Base-by-base conservation (phyloP, 2,329 filamentous ascomycete species). In the Penicillium concentricum region DNA sequence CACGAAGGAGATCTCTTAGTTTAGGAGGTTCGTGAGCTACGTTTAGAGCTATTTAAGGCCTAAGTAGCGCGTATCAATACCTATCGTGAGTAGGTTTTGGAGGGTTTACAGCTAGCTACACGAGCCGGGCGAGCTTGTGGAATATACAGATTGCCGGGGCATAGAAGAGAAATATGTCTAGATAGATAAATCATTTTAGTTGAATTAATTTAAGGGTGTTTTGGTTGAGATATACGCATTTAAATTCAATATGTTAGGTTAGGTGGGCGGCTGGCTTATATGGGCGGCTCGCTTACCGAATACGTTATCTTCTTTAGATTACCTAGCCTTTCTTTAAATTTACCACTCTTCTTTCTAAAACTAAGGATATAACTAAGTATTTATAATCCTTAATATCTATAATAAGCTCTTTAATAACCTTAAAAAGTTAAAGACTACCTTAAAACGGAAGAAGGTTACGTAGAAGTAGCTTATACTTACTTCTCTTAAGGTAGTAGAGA, bases 331-430 rank as follows among this genome's bases (percentile, higher is more conserved):
- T 51, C 37, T 51, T 32, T 34, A 51, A 20, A 41, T 50, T 39
- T 2, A 50, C 20, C 2, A 32, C 12, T 41, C 10, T 18, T 30
- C 44, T 46, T 18, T 34, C 28, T 34, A 35, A 47, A 15, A 24
- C 15, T 15, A 47, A 47, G 30, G 44, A 50, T 50, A 34, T 45
- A 43, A n/a, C n/a, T 41, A 32, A 50, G 13, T 30, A 38, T 39
- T 22, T n/a, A 30, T 5, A 10, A 34, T 50, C 7, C 42, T 50
- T 22, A 32, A 16, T 13, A 58, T 58, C 28, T 62, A 61, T 24
- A 61, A 61, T 42, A 53, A 52, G 32, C 61, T 61, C 13, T 60
- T 61, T 41, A 26, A 51, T 2, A 24, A 63, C 38, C 37, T 63
- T 52, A 32, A 63, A 44, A 45, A 45, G n/a, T 53, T 44, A 26